Base-by-base conservation (phyloP, 768 basidiomycete genomes). In the Panaeolus papilionaceus region DNA sequence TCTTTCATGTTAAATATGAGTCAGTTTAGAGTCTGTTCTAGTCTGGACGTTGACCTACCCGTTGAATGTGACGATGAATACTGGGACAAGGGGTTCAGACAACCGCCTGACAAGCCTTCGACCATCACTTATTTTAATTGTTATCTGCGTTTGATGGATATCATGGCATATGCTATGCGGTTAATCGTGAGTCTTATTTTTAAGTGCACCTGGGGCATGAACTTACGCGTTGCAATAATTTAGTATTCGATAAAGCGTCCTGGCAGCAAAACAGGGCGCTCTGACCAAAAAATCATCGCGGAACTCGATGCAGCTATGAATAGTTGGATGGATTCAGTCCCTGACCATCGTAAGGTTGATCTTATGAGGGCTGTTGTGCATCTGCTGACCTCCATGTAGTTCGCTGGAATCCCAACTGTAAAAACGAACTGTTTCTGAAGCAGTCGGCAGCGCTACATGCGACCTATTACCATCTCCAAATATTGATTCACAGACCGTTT, bases 401-500 rank as follows among this genome's bases (percentile, higher is more conserved):
- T 66, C 78, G 77, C 51, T 85, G 84, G 84, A 79, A 85, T 71
- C 81, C 82, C 2, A 75, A 77, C 37, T 73, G 77, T 39, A 71
- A 79, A 61, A 71, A 82, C 64, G 54, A 72, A 20, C 69, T 82
- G 0, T 84, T 85, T 70, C 74, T 90, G 69, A 81, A 84, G 51
- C 89, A 91, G 74, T 89, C 89, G 1, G 89, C 87, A 1, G 77
- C 78, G 3, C 79, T 93, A 3, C 79, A 83, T 69, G 79, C 79
- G 2, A 80, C 75, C 4, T 85, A 84, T 66, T 84, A 84, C 64
- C 73, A 82, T 64, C 76, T 88, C 20, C 88, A 92, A 72, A 94
- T 95, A 70, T 80, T 89, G 66, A 86, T 94, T 62, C 94, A 95
- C 75, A 84, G 93, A 49, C 90, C 91, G 3, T 94, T 92, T 76